Evolutionary conservation across 1,139 yeast genomes (phyloP).

Genomic region (Blastobotrys apis): DNA sequence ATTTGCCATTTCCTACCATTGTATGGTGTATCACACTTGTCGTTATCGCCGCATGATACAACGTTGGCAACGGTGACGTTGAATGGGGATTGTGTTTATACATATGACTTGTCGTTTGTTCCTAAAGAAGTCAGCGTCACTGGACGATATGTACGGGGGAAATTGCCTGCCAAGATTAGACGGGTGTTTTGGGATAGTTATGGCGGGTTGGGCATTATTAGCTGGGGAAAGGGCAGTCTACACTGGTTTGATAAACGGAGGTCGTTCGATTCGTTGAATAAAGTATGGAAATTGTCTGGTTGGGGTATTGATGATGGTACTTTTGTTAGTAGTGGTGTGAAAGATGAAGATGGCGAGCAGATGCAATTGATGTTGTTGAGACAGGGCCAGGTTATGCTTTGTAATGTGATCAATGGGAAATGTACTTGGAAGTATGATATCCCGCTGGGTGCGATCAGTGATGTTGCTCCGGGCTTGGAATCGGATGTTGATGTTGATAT

Average conservation of each 20-base stretch:
- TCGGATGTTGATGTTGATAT: not conserved
- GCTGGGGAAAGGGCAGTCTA: slow-evolving; percentile 54
- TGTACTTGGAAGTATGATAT: slow-evolving; percentile 45
- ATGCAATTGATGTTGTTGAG: slow-evolving; percentile 21
- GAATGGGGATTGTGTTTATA: slow-evolving; percentile 59
- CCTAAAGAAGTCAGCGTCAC: slow-evolving; percentile 50
- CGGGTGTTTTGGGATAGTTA: slow-evolving; percentile 51
- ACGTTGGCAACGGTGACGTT: slow-evolving; percentile 53
- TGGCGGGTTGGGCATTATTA: slow-evolving; percentile 52
- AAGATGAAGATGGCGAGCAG: slow-evolving; percentile 3
- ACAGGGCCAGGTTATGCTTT: slow-evolving; percentile 40
- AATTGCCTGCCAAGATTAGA: slow-evolving; percentile 53
- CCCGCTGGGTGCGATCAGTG: slow-evolving; percentile 34
- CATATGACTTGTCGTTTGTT: slow-evolving; percentile 60
- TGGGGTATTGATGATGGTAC: slow-evolving; percentile 26
- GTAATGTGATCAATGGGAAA: slow-evolving; percentile 45
- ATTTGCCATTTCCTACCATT: slow-evolving; percentile 56
- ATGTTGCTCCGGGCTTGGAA: not conserved
- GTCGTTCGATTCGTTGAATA: slow-evolving; percentile 27
- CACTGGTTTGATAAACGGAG: slow-evolving; percentile 50
- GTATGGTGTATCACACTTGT: slow-evolving; percentile 57
- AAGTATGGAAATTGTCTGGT: slow-evolving; percentile 30
- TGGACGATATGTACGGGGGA: slow-evolving; percentile 62
- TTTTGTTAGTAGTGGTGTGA: slow-evolving; percentile 14
- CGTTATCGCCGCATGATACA: slow-evolving; percentile 60